These are phyloP conservation scores for Heteromeles arbutifolia DNA, from an alignment of 306 rosid species.

Conservation along the genomic window DNA sequence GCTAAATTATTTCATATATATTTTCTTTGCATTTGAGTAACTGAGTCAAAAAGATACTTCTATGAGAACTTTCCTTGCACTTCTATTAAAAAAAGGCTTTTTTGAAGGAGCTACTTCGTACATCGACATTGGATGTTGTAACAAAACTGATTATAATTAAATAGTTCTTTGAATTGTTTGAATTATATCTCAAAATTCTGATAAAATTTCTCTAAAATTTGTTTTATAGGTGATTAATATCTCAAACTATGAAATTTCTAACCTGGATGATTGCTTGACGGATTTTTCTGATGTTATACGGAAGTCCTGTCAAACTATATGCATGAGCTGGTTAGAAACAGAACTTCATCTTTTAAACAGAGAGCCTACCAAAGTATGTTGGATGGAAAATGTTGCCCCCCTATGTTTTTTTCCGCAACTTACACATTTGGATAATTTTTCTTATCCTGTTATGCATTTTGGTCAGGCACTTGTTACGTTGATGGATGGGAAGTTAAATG, in stretches of 20 bases:
- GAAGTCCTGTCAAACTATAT: constrained; percentile 50
- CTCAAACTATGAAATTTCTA: constrained; percentile 33
- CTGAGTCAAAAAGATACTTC: neutral
- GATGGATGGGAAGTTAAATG: constrained; percentile 57
- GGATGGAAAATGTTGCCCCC: constrained; percentile 8
- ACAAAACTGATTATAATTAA: neutral
- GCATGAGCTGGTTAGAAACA: constrained; percentile 68
- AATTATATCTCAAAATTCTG: neutral
- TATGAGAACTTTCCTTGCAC: neutral
- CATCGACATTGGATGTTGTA: neutral
- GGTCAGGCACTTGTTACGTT: constrained; percentile 48
- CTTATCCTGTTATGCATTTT: constrained; percentile 13
- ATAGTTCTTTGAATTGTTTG: neutral
- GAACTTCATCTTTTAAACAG: constrained; percentile 50
- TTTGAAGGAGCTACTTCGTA: neutral
- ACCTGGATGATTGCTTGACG: constrained; percentile 36
- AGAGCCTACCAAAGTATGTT: constrained; percentile 44
- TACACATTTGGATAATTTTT: constrained; percentile 11
- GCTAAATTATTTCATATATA: neutral
- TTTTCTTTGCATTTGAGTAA: neutral
- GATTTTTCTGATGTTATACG: constrained; percentile 53
- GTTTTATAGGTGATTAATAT: constrained; percentile 58
- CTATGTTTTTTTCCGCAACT: constrained; percentile 3
- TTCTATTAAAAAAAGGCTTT: neutral
- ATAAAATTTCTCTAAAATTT: neutral